Base-by-base conservation (phyloP, 2,329 filamentous ascomycete species). In the Zasmidium angulare region DNA sequence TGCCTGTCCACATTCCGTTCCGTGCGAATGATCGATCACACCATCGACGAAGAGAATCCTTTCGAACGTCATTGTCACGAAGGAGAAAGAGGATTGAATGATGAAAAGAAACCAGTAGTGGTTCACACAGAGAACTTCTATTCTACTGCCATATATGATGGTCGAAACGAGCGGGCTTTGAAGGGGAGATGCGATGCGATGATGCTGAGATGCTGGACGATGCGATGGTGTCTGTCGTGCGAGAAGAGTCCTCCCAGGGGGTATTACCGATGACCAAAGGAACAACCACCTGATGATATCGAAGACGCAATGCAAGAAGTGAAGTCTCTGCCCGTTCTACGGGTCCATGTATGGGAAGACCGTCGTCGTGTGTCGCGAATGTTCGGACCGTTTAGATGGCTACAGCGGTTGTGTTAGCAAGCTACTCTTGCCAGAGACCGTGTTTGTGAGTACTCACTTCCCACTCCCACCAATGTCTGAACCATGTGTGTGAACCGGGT, bases 1-100 rank as follows among this genome's bases (percentile, higher is more conserved):
- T 46, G 49, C 20, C 6, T 6, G 26, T 11, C 26, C 21, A 61
- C 61, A 22, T 29, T 52, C 53, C 49, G 61, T 51, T 47, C 36
- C 61, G 14, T 26, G 46, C 53, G 36, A 43, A 43, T 4, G 36
- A 43, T 29, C 26, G 26, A 29, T 29, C 26, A 29, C 26, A 11
- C 26, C n/a, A n/a, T n/a, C n/a, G 26, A 29, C 11, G 26, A 29
- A 11, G 26, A 29, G 26, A 11, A 29, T 29, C 11, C n/a, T n/a
- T n/a, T n/a, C n/a, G n/a, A 29, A 29, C 26, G 26, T 29, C 26
- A 29, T 29, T 11, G 26, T 29, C 26, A 11, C 11, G 4, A 11
- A 43, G n/a, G 36, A 43, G 36, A 43, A 17, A 19, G 14, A 43
- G 36, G n/a, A 19, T 29, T 29, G 9, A 17, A 9, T 43, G 36